Base-by-base conservation (phyloP, 1,284 basidiomycete species). In the Rhodotorula glutinis region DNA sequence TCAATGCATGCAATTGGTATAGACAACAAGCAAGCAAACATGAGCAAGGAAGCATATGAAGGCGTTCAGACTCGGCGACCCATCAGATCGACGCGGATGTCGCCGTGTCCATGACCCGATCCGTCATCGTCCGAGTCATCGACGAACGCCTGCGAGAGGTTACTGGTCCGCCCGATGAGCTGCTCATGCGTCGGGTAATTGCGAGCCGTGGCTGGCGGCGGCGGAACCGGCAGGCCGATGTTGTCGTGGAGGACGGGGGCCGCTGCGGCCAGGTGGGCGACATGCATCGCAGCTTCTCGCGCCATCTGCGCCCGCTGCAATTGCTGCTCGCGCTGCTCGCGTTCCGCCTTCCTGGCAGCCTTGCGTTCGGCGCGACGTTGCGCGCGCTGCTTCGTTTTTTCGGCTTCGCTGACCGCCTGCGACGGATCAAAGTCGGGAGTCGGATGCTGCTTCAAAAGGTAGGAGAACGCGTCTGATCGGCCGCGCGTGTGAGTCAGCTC, bases 281-380 rank as follows among this genome's bases (percentile, higher is more conserved):
- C 47, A 14, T 49, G 23, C 21, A 23, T n/a, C 14, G 47, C 47
- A 13, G 47, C 47, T 14, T 21, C 21, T 25, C 25, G 23, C 23
- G 47, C 47, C 23, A 49, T n/a, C n/a, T n/a, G 23, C 8, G 47
- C 47, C 21, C 47, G n/a, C n/a, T n/a, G n/a, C n/a, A n/a, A n/a
- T n/a, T n/a, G n/a, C n/a, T n/a, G n/a, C n/a, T n/a, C n/a, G n/a
- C n/a, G n/a, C n/a, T n/a, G 47, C n/a, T 49, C 47, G 47, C 47
- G 47, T n/a, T 49, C 47, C 13, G 47, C 47, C 5, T 25, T 23
- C n/a, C 25, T 49, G 8, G 47, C 47, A n/a, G 47, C 47, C 47
- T 49, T 49, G 47, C 47, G 47, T n/a, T 49, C 47, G 47, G 47
- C 47, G 47, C 47, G 47, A 49, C 47, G 47, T 21, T n/a, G 21